Evolutionary conservation across 2,329 filamentous ascomycete species (phyloP).

Genomic region (Ophiocordyceps camponoti-saundersi): DNA sequence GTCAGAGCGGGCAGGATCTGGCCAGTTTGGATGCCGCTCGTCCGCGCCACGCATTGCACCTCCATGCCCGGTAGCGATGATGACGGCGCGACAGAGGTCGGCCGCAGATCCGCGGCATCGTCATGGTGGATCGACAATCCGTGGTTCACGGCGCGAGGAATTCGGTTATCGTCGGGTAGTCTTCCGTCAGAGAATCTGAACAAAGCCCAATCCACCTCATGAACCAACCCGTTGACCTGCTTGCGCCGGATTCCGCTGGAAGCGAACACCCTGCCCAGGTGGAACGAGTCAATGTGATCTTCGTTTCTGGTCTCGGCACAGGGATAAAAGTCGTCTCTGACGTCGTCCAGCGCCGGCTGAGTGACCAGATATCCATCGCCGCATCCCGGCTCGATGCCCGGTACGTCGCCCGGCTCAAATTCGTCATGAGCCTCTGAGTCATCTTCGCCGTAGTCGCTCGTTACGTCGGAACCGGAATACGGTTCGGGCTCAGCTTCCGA

Average conservation of each 20-base stretch:
- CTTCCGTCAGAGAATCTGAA: constrained; percentile 63
- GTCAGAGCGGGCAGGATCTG: constrained; percentile 62
- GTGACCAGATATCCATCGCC: constrained; percentile 70
- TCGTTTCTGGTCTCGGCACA: constrained; percentile 52
- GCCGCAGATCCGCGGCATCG: constrained; percentile 24
- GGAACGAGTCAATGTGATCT: constrained; percentile 69
- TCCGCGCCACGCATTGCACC: constrained; percentile 80
- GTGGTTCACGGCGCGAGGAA: constrained; percentile 24
- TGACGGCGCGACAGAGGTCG: constrained; percentile 40
- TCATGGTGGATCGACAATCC: constrained; percentile 5
- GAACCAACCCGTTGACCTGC: constrained; percentile 51
- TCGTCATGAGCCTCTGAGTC: constrained; percentile 35
- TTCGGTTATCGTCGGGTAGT: constrained; percentile 53
- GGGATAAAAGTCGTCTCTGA: constrained; percentile 69
- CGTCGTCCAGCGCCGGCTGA: constrained; percentile 79
- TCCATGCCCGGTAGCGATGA: constrained; percentile 52
- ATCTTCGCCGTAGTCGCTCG: constrained; percentile 33
- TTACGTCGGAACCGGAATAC: constrained; percentile 31
- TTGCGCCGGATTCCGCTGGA: constrained; percentile 77
- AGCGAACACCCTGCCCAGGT: constrained; percentile 70
- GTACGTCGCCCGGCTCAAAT: constrained; percentile 55
- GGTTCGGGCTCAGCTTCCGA: constrained; percentile 43
- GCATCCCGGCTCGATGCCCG: constrained; percentile 57
- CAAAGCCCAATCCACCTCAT: constrained; percentile 92
- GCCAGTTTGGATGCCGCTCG: constrained; percentile 67